A percentile compares a stretch with the other conserved stretches of the same genome.
Evolutionary conservation across 306 rosid species (phyloP).

Genomic region (Quercus engelmannii): DNA sequence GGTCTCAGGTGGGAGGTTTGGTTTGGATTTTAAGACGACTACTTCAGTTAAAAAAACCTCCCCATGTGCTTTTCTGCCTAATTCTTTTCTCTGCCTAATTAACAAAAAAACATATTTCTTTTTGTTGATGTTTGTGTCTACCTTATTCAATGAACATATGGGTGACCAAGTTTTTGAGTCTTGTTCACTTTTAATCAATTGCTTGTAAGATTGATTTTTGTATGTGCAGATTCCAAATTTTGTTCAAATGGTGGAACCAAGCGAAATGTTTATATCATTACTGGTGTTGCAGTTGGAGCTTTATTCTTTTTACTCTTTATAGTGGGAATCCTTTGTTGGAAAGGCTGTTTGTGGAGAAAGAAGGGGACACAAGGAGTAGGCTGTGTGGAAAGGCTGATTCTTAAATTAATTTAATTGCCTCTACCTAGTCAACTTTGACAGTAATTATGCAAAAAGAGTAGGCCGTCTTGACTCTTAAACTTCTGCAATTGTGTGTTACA

Average conservation of each 20-base stretch:
- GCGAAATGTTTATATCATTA: conserved; percentile 16
- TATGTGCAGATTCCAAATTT: conserved; percentile 31
- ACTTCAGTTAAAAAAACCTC: too few species aligned
- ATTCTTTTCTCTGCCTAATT: background rate
- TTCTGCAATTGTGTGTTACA: background rate
- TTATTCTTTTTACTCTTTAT: conserved; percentile 33
- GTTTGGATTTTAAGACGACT: background rate
- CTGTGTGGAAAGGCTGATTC: background rate
- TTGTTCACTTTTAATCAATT: background rate
- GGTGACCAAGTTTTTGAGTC: background rate
- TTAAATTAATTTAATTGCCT: background rate
- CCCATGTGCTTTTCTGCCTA: too few species aligned
- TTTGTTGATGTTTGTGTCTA: background rate
- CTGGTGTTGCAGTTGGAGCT: conserved; percentile 37
- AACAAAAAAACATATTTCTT: background rate
- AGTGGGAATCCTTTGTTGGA: conserved; percentile 56
- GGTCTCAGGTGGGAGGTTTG: background rate
- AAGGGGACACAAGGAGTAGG: conserved; percentile 7
- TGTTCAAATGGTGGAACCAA: conserved; percentile 43
- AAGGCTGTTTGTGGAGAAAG: conserved; percentile 29
- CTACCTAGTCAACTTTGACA: background rate
- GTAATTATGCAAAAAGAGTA: background rate
- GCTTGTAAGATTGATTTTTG: background rate
- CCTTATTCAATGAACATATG: background rate
- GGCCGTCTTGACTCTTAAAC: background rate